Evolutionary conservation across 2,329 filamentous ascomycete species (phyloP), one percentile per base, ranked within the genome.

Genomic region (Xylariaceae sp.): DNA sequence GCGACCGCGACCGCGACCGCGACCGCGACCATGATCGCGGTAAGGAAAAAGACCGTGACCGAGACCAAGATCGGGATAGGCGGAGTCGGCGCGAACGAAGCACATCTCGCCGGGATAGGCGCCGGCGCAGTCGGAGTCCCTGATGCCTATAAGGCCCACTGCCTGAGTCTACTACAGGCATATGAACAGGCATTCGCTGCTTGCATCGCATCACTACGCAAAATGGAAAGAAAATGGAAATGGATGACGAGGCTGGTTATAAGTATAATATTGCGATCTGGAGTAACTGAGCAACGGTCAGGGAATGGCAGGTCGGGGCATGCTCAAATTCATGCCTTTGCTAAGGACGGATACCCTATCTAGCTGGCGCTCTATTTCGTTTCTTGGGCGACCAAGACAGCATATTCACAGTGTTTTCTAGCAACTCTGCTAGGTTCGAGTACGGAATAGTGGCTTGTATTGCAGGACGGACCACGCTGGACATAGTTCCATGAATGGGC

Each of bases 1-100:
- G 67, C n/a, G 67, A 68, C n/a, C 67, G 69, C 10, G 74, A 74
- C 6, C 70, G 74, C n/a, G 59, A 61, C n/a, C 72, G 72, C 9
- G 66, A 67, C 10, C 62, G 67, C 13, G 66, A 68, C n/a, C 67
- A 68, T 11, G 74, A 74, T 10, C 70, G 74, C 3, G 70, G 75
- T 7, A 68, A 68, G 35, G 69, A 69, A 17, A 56, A 55, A 37
- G 62, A 64, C 2, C 52, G 58, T 7, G 62, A 64, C 15, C 59
- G 56, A 59, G 57, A 62, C 52, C 53, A 59, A 34, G 59, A 59
- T 44, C 52, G 58, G 6, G 61, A 64, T 47, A 62, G 58, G 45
- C 60, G 65, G 9, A 66, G 62, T 47, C 53, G 63, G 60, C 57
- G 58, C 13, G 67, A 69, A 30, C 64, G 64, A 53, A 68, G 66